A percentile compares a stretch with the other conserved stretches of the same genome.
Conservation (phyloP, 352 stramenopile genomes). For the Phytophthora colocasiae region DNA sequence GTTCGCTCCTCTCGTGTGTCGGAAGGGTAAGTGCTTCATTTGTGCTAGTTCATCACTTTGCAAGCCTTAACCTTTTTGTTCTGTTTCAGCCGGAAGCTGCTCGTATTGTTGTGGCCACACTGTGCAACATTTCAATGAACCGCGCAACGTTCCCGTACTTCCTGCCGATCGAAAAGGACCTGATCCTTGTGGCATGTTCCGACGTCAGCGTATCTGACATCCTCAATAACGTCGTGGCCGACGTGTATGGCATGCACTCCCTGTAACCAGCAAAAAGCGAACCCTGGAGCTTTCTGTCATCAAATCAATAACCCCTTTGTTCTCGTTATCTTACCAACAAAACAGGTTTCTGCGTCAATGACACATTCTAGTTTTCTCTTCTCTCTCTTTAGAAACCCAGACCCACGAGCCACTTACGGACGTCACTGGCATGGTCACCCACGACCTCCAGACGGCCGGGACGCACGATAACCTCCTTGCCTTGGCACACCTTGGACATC, state of each 20-base stretch:
- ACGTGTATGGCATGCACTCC: slow-evolving; percentile 88
- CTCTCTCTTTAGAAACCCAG: slow-evolving; percentile 73
- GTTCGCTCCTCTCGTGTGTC: slow-evolving; percentile 70
- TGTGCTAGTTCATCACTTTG: background rate
- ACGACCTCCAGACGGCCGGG: slow-evolving; percentile 82
- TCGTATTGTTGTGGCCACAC: slow-evolving; percentile 73
- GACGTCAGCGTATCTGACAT: slow-evolving; percentile 83
- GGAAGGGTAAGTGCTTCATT: slow-evolving; percentile 55
- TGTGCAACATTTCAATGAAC: slow-evolving; percentile 84
- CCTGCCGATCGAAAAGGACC: slow-evolving; percentile 77
- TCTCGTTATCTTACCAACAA: slow-evolving; percentile 19
- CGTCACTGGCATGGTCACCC: slow-evolving; percentile 68
- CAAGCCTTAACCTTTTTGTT: slow-evolving; percentile 20
- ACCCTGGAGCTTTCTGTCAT: slow-evolving; percentile 6
- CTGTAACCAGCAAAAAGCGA: slow-evolving; percentile 40
- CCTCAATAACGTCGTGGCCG: slow-evolving; percentile 81
- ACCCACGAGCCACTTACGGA: slow-evolving; percentile 88
- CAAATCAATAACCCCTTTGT: slow-evolving; percentile 5
- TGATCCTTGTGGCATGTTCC: slow-evolving; percentile 76
- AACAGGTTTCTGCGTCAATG: slow-evolving; percentile 2
- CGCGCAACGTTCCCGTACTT: slow-evolving; percentile 81
- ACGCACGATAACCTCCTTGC: slow-evolving; percentile 73
- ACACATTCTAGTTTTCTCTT: slow-evolving; percentile 21
- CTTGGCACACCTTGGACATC: slow-evolving; percentile 87
- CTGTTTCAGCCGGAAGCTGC: slow-evolving; percentile 63